Evolutionary conservation across 352 stramenopile species (phyloP).

Genomic region (Pythium biforme): DNA sequence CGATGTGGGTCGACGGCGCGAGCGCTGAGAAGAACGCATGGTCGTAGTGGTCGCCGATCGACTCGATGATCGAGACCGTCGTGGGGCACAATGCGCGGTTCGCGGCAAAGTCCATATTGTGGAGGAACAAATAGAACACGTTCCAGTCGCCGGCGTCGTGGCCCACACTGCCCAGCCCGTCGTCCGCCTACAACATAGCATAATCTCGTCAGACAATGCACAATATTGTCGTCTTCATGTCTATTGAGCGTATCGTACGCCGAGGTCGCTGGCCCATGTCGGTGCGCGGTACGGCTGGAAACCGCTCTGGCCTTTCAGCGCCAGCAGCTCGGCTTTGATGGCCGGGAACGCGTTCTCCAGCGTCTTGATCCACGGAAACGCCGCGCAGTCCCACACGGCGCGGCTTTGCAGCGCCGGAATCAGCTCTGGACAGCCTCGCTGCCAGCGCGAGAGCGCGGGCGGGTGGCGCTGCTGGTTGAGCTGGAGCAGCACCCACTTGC

Average conservation of each 20-base stretch:
- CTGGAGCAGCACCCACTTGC: slow-evolving; percentile 68
- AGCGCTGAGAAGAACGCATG: slow-evolving; percentile 89
- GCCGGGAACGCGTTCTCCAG: slow-evolving; percentile 52
- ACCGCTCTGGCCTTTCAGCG: slow-evolving; percentile 35
- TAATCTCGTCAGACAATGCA: neutral
- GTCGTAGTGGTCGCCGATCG: slow-evolving; percentile 64
- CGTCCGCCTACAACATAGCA: slow-evolving; percentile 38
- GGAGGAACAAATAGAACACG: slow-evolving; percentile 86
- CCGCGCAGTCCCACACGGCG: slow-evolving; percentile 49
- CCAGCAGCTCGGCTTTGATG: slow-evolving; percentile 66
- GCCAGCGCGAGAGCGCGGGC: slow-evolving; percentile 39
- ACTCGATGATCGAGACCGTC: slow-evolving; percentile 56
- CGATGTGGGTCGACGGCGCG: slow-evolving; percentile 74
- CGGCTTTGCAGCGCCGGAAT: slow-evolving; percentile 43
- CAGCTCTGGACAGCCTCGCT: slow-evolving; percentile 65
- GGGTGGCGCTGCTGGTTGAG: slow-evolving; percentile 46
- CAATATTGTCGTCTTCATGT: too few relatives aligned
- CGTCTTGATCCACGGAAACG: slow-evolving; percentile 44
- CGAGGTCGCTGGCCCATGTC: slow-evolving; percentile 59
- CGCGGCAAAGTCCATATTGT: slow-evolving; percentile 79
- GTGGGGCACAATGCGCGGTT: slow-evolving; percentile 70
- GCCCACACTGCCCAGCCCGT: slow-evolving; percentile 71
- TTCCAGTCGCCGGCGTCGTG: slow-evolving; percentile 87
- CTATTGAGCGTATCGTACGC: too few relatives aligned
- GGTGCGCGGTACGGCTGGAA: slow-evolving; percentile 84